Evolutionary conservation across 495 filamentous ascomycete genomes (phyloP), one percentile per base, ranked within the genome.

Genomic region (Corynascus novoguineensis): DNA sequence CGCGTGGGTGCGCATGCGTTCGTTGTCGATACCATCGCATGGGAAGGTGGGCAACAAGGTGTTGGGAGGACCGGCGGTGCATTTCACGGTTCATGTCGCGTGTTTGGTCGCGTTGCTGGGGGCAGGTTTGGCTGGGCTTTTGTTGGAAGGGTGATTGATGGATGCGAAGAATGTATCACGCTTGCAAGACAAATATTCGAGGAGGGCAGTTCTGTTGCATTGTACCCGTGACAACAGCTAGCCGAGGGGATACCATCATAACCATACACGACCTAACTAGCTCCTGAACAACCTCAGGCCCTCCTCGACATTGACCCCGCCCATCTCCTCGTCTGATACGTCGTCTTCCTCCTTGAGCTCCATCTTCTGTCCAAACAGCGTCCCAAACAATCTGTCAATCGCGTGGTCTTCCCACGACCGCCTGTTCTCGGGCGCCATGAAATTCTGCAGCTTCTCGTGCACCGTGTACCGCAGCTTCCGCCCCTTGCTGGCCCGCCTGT

Each of bases 381-480:
- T 87, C 29, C 85, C 86, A 74, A 98, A 97, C 65, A 98, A 85
- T 64, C 95, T 82, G 65, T 90, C 88, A 50, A 89, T 82, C 37
- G 90, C 88, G 50, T 82, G 78, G 50, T 82, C 78, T 48, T 88
- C 86, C 92, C 92, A 96, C 12, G 60, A 67, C 3, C 85, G 79
- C 28, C 87, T 74, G 66, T 95, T 88, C 68, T 95, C 88, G 0
- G 92, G 87, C 28, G 90, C 92, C 92, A 97, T 96, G 67, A 97
- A 97, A 73, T 97, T 97, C 75, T 93, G 88, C 59, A 98, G 71
- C 71, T 96, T 97, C 75, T 97, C 91, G 64, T 97, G 92, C 17
- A 97, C 90, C 45, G 86, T 89, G 72, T 88, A 97, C 42, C 87
- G 76, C 82, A 98, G 81, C 73, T 96, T 98, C 50, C 93, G 76